These are phyloP conservation scores for Colletotrichum agaves DNA, from an alignment of 2,329 filamentous ascomycete genomes.

Conservation along the genomic window DNA sequence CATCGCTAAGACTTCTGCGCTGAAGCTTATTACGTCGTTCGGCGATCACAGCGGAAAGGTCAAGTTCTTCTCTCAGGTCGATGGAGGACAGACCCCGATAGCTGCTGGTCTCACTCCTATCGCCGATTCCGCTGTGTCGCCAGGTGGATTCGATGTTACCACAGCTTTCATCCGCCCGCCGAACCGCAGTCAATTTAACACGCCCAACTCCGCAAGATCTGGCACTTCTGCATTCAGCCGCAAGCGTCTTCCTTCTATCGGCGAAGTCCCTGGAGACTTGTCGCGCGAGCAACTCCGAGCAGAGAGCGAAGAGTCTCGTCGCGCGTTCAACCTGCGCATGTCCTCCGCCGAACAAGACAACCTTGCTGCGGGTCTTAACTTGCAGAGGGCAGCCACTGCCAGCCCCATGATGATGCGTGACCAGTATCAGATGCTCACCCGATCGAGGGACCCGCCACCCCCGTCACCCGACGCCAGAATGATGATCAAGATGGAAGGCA, in stretches of 20 bases:
- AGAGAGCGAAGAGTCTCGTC: constrained; percentile 39
- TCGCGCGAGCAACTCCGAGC: constrained; percentile 43
- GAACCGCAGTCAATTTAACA: constrained; percentile 75
- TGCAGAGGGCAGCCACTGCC: constrained; percentile 74
- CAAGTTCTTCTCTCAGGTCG: constrained; percentile 68
- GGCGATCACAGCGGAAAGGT: constrained; percentile 69
- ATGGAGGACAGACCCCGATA: constrained; percentile 77
- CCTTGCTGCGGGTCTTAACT: constrained; percentile 55
- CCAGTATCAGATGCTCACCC: constrained; percentile 39
- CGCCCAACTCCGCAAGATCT: constrained; percentile 74
- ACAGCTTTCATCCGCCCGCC: constrained; percentile 76
- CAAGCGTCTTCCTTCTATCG: constrained; percentile 80
- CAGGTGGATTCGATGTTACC: constrained; percentile 71
- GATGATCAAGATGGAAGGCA: constrained; percentile 71
- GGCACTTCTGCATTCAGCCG: constrained; percentile 67
- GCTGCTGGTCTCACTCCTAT: constrained; percentile 90
- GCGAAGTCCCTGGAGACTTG: constrained; percentile 66
- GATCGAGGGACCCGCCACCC: constrained; percentile 61
- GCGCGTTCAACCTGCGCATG: constrained; percentile 48
- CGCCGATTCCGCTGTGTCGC: constrained; percentile 80
- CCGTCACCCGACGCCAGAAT: constrained; percentile 71
- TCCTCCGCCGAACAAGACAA: constrained; percentile 56
- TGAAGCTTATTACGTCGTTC: constrained; percentile 94
- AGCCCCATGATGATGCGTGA: constrained; percentile 73
- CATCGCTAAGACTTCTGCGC: constrained; percentile 81